A percentile compares a stretch with the other conserved stretches of the same genome.
These are phyloP conservation scores for Chlorella variabilis DNA, from an alignment of 163 green algal species.

Conservation along the genomic window DNA sequence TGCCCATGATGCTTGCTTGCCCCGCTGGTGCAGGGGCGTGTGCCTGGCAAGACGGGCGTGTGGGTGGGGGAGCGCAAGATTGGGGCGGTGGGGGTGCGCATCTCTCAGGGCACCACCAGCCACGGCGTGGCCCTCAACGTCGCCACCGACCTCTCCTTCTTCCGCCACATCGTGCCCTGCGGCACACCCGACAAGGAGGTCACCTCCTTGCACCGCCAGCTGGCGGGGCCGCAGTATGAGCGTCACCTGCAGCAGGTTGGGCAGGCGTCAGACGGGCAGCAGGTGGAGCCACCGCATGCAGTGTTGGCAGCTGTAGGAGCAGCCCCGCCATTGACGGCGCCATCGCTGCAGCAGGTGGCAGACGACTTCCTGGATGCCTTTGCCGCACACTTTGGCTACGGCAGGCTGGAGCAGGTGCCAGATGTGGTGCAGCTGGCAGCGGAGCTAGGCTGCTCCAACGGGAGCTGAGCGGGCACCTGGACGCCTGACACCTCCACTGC, in stretches of 20 bases:
- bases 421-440: slow-evolving; percentile 15
- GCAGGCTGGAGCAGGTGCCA: slow-evolving; percentile 3
- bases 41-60: slow-evolving; percentile 85
- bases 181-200: slow-evolving; percentile 42
- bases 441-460: background rate
- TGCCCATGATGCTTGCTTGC: no score
- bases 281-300: background rate
- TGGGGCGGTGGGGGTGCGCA: slow-evolving; percentile 89
- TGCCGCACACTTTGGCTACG: slow-evolving; percentile 25
- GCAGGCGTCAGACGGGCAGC: background rate
- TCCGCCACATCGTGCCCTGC: slow-evolving; percentile 46
- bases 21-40: slow-evolving; percentile 58
- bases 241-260: background rate
- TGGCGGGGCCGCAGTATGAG: slow-evolving; percentile 9
- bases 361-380: slow-evolving; percentile 19
- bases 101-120: slow-evolving; percentile 81
- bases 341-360: slow-evolving; percentile 23
- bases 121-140: slow-evolving; percentile 67
- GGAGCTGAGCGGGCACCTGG: background rate
- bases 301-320: background rate
- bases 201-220: slow-evolving; percentile 31
- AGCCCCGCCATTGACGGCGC: background rate
- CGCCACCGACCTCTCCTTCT: slow-evolving; percentile 52
- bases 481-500: no score
- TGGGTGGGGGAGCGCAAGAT: slow-evolving; percentile 96